Percentiles rank a stretch among this genome's conserved stretches.
phyloP scores from a whole-genome alignment of 768 basidiomycete genomes.

The Lactifluus echinatus region DNA sequence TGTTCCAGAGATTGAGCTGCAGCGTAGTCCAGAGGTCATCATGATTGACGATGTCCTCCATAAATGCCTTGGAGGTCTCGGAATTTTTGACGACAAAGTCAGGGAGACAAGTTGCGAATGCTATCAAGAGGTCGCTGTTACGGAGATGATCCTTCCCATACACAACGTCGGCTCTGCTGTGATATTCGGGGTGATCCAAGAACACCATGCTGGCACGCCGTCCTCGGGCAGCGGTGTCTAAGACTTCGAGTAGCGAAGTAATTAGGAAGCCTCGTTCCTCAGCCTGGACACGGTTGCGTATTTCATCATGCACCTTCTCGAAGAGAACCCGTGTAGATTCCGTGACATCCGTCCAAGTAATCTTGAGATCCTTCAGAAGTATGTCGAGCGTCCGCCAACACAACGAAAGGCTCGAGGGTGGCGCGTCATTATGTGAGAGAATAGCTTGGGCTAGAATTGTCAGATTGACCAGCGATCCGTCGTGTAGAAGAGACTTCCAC shows the following conservation, averaged over 20 bases:
- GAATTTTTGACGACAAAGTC: not conserved
- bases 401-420: not conserved
- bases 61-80: not conserved
- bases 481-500: not conserved
- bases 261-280: slow-evolving; percentile 1
- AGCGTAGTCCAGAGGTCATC: slow-evolving; percentile 5
- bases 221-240: not conserved
- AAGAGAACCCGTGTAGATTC: not conserved
- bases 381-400: slow-evolving; percentile 9
- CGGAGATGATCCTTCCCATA: slow-evolving; percentile 6
- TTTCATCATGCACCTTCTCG: not conserved
- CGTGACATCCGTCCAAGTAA: not conserved
- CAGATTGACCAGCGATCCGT: slow-evolving; percentile 6
- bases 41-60: not conserved
- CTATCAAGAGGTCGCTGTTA: not conserved
- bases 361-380: not conserved
- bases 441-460: not conserved
- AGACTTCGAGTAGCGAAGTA: not conserved
- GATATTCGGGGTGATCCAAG: not conserved
- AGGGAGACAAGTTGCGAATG: slow-evolving; percentile 4
- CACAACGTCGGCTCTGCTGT: not conserved
- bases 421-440: not conserved
- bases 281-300: not conserved
- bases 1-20: not conserved
- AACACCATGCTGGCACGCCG: not conserved